Percentiles rank a stretch among this genome's conserved stretches.
Conservation (phyloP, 2,329 filamentous ascomycete genomes). For the Penicillium vulpinum region DNA sequence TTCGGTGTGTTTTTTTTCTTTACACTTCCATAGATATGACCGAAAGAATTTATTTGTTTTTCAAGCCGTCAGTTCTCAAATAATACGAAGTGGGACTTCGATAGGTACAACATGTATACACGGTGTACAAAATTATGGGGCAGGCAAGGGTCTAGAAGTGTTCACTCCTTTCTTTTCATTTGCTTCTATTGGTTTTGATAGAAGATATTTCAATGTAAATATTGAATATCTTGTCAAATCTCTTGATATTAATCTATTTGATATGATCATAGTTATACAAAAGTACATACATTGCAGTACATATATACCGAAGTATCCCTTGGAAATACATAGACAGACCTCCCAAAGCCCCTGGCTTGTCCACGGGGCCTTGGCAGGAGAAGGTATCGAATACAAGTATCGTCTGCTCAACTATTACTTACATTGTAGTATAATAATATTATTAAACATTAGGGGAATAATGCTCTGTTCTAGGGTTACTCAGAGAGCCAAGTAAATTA, state of each 20-base stretch:
- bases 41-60: constrained; percentile 5
- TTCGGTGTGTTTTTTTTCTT: neutral
- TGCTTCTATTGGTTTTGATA: neutral
- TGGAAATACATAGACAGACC: too few species aligned
- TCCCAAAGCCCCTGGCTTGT: too few species aligned
- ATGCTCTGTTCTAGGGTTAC: neutral
- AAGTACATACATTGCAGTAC: too few species aligned
- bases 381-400: neutral
- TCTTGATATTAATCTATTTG: neutral
- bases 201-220: neutral
- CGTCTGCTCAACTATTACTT: neutral
- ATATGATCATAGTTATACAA: too few species aligned
- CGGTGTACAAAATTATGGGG: constrained; percentile 5
- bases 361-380: neutral
- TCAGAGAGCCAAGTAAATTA: neutral
- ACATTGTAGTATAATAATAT: too few species aligned
- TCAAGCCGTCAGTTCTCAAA: neutral
- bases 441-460: neutral
- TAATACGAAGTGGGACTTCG: neutral
- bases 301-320: too few species aligned
- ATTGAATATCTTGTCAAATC: too few species aligned
- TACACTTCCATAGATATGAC: constrained; percentile 3
- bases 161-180: constrained; percentile 7
- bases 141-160: constrained; percentile 15
- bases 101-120: neutral